A percentile compares a stretch with the other conserved stretches of the same genome.
Evolutionary conservation across 2,329 filamentous ascomycete genomes (phyloP).

Genomic region (Pseudovirgaria hyperparasitica): DNA sequence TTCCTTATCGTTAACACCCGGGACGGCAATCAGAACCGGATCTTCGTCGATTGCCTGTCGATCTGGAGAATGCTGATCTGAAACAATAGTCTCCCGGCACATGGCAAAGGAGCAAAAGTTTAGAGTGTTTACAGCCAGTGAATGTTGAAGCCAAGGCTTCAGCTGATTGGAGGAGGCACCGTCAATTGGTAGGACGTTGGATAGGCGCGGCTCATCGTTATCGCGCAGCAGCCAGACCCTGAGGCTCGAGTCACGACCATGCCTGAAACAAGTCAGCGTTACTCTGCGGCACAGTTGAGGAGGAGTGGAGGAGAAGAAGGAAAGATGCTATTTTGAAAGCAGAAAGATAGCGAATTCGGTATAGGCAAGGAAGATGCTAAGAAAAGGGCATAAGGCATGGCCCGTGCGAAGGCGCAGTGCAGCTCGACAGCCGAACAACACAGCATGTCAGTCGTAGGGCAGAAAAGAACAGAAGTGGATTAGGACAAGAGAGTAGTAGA

Average conservation of each 20-base stretch:
- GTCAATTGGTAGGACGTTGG: slow-evolving; percentile 60
- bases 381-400: slow-evolving; percentile 1
- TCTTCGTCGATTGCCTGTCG: slow-evolving; percentile 5
- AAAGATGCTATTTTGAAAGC: no score
- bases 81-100: slow-evolving; percentile 25
- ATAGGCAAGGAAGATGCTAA: neutral
- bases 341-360: no score
- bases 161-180: slow-evolving; percentile 32
- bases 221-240: slow-evolving; percentile 65
- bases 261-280: slow-evolving; percentile 42
- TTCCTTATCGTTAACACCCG: slow-evolving; percentile 38
- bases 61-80: slow-evolving; percentile 7
- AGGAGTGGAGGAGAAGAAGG: neutral
- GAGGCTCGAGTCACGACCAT: slow-evolving; percentile 80
- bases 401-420: slow-evolving; percentile 3
- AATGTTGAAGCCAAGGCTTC: slow-evolving; percentile 75
- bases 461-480: neutral
- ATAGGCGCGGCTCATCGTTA: slow-evolving; percentile 51
- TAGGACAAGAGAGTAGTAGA: slow-evolving; percentile 2
- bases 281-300: neutral
- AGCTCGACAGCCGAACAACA: slow-evolving; percentile 1
- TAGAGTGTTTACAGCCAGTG: slow-evolving; percentile 77
- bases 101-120: slow-evolving; percentile 84
- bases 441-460: neutral
- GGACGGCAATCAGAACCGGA: slow-evolving; percentile 59